Base-by-base conservation (phyloP, 2,329 filamentous ascomycete species). In the Fusarium humuli region DNA sequence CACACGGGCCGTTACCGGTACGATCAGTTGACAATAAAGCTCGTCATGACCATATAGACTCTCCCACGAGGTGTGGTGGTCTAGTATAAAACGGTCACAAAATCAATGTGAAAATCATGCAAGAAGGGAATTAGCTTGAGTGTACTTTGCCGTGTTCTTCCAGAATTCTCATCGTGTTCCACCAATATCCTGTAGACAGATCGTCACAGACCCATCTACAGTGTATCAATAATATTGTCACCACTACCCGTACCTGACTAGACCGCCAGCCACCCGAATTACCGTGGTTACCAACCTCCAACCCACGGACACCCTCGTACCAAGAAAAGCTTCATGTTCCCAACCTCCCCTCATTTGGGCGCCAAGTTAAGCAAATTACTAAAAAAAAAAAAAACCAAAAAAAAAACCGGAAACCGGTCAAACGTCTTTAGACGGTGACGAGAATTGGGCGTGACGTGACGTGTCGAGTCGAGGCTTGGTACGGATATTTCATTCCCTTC, bases 401-500 rank as follows among this genome's bases (percentile, higher is more conserved):
- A 22, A 47, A 29, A 65, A 66, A 45, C 55, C 37, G 54, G 61
- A 66, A 66, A 66, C 47, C 55, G 61, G 55, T 34, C 61, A 66
- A 66, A 27, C 47, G 55, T 66, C 34, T 37, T 29, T 53, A 22
- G 23, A 53, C 49, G 49, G 49, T 53, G 49, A 52, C 49, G 49
- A 52, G 34, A 25, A 34, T 52, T 52, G 29, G 37, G 20, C 29
- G 66, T 69, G 65, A 66, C 67, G 64, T 71, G 68, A 62, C 57
- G 57, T 58, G 56, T n/a, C 56, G 49, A 44, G 47, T 27, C 47
- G 52, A 52, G 41, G 22, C 45, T 59, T 59, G 47, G 56, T 54
- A 61, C 34, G 34, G 34, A 37, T 37, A 37, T n/a, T 65, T 58
- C 65, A 56, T 41, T 47, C 52, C 30, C 27, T 53, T 67, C 45